Evolutionary conservation across 495 filamentous ascomycete genomes (phyloP).

Genomic region (Polyplosphaeria fusca): DNA sequence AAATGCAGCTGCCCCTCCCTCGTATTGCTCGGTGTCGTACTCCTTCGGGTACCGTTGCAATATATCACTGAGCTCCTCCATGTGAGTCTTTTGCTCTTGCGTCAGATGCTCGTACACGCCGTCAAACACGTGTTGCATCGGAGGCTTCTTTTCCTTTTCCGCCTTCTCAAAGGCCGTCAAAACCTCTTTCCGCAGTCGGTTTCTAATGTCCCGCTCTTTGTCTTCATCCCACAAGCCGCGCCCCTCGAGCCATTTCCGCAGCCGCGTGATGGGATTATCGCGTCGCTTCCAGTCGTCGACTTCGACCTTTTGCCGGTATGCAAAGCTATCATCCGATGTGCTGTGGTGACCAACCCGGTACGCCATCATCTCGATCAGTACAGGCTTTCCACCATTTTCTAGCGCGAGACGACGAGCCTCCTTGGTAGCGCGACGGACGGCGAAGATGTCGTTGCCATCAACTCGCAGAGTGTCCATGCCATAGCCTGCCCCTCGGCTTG

Average conservation of each 20-base stretch:
- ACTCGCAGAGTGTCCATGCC: constrained; percentile 96
- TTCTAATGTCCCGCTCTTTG: constrained; percentile 69
- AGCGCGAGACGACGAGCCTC: constrained; percentile 74
- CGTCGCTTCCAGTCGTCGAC: constrained; percentile 97
- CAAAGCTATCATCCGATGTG: constrained; percentile 95
- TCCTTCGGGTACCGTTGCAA: constrained; percentile 87
- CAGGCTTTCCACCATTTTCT: constrained; percentile 69
- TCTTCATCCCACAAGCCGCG: constrained; percentile 79
- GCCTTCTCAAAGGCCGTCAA: constrained; percentile 81
- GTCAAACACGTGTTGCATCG: constrained; percentile 72
- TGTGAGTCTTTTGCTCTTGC: constrained; percentile 75
- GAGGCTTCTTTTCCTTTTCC: constrained; percentile 85
- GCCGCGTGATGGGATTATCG: constrained; percentile 87
- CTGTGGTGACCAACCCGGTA: constrained; percentile 97
- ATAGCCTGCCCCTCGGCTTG: constrained; percentile 90
- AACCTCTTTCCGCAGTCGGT: constrained; percentile 65
- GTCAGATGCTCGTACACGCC: constrained; percentile 88
- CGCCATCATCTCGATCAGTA: constrained; percentile 94
- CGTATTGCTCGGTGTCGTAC: constrained; percentile 79
- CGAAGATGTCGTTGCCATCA: constrained; percentile 96
- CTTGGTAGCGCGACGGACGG: constrained; percentile 79
- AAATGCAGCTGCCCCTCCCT: too few species aligned
- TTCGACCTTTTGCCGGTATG: constrained; percentile 88
- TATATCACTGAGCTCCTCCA: constrained; percentile 69
- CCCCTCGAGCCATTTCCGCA: constrained; percentile 89